phyloP scores from a whole-genome alignment of 495 filamentous ascomycete species.

The Pseudoneurospora amorphoporcata region DNA sequence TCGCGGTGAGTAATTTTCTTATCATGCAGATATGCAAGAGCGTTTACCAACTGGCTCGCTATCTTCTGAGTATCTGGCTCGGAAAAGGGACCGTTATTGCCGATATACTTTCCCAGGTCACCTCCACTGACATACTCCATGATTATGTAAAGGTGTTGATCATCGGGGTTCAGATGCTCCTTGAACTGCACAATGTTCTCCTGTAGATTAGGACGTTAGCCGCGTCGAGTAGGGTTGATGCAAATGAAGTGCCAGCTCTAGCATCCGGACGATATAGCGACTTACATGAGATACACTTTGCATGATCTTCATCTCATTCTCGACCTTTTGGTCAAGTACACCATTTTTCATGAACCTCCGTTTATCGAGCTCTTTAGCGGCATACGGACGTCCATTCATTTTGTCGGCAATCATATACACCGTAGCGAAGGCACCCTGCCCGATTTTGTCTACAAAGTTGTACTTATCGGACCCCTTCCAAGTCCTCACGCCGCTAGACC shows the following conservation, averaged over 20 bases:
- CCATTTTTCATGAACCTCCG: constrained; percentile 81
- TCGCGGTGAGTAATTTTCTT: constrained; percentile 90
- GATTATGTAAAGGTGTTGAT: constrained; percentile 75
- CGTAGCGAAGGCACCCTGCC: constrained; percentile 86
- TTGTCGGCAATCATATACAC: constrained; percentile 79
- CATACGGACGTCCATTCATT: constrained; percentile 67
- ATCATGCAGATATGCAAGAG: constrained; percentile 76
- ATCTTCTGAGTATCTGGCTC: constrained; percentile 62
- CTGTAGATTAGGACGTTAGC: constrained; percentile 33
- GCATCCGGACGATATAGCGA: constrained; percentile 2
- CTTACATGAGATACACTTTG: constrained; percentile 70
- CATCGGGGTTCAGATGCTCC: constrained; percentile 66
- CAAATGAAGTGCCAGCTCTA: neutral
- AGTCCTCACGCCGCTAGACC: constrained; percentile 14
- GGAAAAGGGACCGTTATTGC: constrained; percentile 44
- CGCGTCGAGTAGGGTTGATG: neutral
- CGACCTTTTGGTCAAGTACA: constrained; percentile 70
- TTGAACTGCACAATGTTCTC: constrained; percentile 86
- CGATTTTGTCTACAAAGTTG: constrained; percentile 69
- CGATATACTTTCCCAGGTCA: constrained; percentile 67
- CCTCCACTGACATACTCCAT: constrained; percentile 90
- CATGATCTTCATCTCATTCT: constrained; percentile 96
- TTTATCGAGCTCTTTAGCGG: constrained; percentile 89
- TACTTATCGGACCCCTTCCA: constrained; percentile 81
- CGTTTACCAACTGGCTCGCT: constrained; percentile 65